phyloP scores from a whole-genome alignment of 2,329 filamentous ascomycete genomes.

The Fusarium virguliforme region DNA sequence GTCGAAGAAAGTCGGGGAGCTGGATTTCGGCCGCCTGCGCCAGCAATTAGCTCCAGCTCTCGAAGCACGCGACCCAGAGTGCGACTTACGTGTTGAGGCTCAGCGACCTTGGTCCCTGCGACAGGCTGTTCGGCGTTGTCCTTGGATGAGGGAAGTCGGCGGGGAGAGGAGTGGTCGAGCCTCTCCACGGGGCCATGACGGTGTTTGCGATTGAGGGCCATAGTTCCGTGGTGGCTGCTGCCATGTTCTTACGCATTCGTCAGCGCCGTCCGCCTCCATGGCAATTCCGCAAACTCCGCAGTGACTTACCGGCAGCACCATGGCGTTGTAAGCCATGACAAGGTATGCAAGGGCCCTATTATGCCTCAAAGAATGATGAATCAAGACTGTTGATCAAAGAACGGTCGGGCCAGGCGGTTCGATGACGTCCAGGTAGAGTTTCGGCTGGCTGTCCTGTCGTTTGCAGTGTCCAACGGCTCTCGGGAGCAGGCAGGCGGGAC shows the following conservation, averaged over 20 bases:
- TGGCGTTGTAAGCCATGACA: conserved; percentile 51
- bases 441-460: conserved; percentile 27
- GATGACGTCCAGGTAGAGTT: conserved; percentile 43
- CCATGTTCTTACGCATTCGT: conserved; percentile 57
- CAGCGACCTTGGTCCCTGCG: conserved; percentile 22
- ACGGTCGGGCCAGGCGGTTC: conserved; percentile 36
- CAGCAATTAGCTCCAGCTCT: conserved; percentile 29
- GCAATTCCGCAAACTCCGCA: conserved; percentile 14
- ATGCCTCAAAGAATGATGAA: conserved; percentile 24
- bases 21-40: conserved; percentile 35
- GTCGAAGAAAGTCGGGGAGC: conserved; percentile 53
- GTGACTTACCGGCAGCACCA: conserved; percentile 52
- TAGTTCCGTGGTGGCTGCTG: conserved; percentile 61
- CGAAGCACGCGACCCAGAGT: conserved; percentile 24
- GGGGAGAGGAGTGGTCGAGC: conserved; percentile 28
- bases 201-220: conserved; percentile 64
- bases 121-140: conserved; percentile 24
- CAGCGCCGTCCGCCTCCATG: conserved; percentile 36
- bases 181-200: conserved; percentile 56
- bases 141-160: conserved; percentile 31
- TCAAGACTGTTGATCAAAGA: conserved; percentile 28
- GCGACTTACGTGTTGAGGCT: conserved; percentile 41
- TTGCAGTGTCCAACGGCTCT: conserved; percentile 29
- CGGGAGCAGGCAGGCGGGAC: conserved; percentile 13
- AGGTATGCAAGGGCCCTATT: conserved; percentile 20